phyloP scores from a whole-genome alignment of 805 yeast species.

The Ogataea degrootiae region DNA sequence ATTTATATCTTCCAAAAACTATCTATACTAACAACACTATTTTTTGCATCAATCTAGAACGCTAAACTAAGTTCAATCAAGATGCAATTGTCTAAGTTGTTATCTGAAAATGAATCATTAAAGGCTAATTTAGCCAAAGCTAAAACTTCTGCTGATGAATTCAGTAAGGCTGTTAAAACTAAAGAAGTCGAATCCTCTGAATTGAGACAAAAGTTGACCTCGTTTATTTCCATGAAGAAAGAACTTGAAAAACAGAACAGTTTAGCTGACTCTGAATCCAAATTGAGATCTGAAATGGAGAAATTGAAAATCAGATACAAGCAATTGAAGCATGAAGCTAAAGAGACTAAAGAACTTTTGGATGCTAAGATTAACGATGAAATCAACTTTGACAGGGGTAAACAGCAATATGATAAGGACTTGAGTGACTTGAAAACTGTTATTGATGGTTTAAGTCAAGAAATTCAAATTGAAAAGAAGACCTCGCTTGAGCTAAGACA shows the following conservation, averaged over 20 bases:
- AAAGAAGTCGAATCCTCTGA: slow-evolving; percentile 33
- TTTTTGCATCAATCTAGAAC: slow-evolving; percentile 8
- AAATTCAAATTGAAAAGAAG: slow-evolving; percentile 25
- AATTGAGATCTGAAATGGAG: slow-evolving; percentile 24
- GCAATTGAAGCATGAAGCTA: slow-evolving; percentile 42
- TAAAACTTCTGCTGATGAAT: slow-evolving; percentile 33
- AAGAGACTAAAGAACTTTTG: slow-evolving; percentile 36
- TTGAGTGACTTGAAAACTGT: slow-evolving; percentile 32
- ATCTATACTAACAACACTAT: slow-evolving; percentile 14
- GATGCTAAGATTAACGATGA: slow-evolving; percentile 41
- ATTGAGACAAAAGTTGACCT: slow-evolving; percentile 22
- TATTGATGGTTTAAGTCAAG: slow-evolving; percentile 25
- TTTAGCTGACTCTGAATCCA: slow-evolving; percentile 3
- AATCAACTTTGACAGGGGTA: slow-evolving; percentile 40
- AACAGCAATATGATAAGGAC: slow-evolving; percentile 37
- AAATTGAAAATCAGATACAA: slow-evolving; percentile 27
- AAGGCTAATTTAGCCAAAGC: slow-evolving; percentile 34
- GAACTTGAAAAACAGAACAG: slow-evolving; percentile 13
- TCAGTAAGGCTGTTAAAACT: slow-evolving; percentile 29
- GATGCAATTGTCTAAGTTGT: slow-evolving; percentile 32
- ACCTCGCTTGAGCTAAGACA: slow-evolving; percentile 19
- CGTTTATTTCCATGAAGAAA: slow-evolving; percentile 15
- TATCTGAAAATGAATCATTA: slow-evolving; percentile 42
- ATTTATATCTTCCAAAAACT: too few species aligned
- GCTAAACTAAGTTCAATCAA: slow-evolving; percentile 27